Base-by-base conservation (phyloP, 2,329 filamentous ascomycete genomes). In the Aphanoascus verrucosus region DNA sequence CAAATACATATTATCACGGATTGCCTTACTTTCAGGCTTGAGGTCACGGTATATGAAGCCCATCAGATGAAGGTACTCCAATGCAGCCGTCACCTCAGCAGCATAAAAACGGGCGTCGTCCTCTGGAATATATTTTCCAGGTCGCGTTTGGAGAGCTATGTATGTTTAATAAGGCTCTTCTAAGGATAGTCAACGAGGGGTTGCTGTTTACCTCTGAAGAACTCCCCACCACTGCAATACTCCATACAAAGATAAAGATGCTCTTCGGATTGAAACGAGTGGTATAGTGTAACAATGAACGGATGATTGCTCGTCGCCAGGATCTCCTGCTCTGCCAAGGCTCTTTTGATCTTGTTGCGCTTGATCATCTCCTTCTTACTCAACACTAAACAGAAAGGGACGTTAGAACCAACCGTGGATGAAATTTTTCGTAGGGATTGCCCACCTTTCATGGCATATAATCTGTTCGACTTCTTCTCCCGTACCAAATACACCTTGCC, bases 291-390 rank as follows among this genome's bases (percentile, higher is more conserved):
- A 58, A 98, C 93, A 66, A 98, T 98, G 70, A 98, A 98, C 0
- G 93, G 93, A 65, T 98, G 93, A 63, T 98, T 98, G 76, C 91
- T 97, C 41, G 93, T 98, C 7, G 93, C 93, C 52, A 98, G 76
- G 60, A 98, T 98, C 70, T 98, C 93, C 68, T 97, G 93, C 72
- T 98, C 93, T 37, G 93, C 93, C 61, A 98, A 77, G 12, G 93
- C 93, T 66, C 93, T 83, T 79, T 98, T 98, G 74, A 98, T 98
- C 79, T 98, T 98, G 77, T 98, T 98, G 55, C 93, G 86, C 76
- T 98, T 98, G 72, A 98, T 98, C 93, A 98, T 98, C 72, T 98
- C 93, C 77, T 97, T 96, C 74, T 98, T 98, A 78, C 90, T 97
- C 70, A 98, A 69, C 5, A 98, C 93, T 97, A 66, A 14, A 45